These are phyloP conservation scores for Drechslerella stenobrocha DNA, from an alignment of 2,329 filamentous ascomycete genomes.

Conservation along the genomic window DNA sequence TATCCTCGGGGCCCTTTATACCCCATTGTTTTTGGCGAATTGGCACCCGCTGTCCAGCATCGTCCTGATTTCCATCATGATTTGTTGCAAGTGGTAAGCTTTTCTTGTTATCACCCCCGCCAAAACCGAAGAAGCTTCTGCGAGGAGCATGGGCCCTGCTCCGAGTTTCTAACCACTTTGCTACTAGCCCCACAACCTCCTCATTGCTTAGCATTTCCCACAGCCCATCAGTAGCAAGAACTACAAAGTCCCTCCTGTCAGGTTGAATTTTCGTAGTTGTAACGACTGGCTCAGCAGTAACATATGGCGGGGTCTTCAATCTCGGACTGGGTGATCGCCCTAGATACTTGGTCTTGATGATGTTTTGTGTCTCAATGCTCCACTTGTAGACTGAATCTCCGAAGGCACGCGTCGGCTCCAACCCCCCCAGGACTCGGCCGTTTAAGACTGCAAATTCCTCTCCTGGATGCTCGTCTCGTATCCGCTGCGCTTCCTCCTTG, in stretches of 20 bases:
- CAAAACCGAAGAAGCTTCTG: slow-evolving; percentile 67
- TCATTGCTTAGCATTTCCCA: slow-evolving; percentile 99
- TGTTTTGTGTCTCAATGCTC: slow-evolving; percentile 79
- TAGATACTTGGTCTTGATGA: slow-evolving; percentile 83
- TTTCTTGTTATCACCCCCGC: slow-evolving; percentile 59
- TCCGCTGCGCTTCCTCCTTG: slow-evolving; percentile 76
- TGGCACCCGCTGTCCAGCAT: slow-evolving; percentile 74
- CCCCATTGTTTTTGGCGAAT: slow-evolving; percentile 92
- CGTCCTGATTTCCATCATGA: slow-evolving; percentile 61
- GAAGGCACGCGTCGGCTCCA: slow-evolving; percentile 92
- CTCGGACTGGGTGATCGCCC: slow-evolving; percentile 74
- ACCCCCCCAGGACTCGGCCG: slow-evolving; percentile 83
- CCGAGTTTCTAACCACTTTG: slow-evolving; percentile 91
- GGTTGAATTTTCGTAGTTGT: slow-evolving; percentile 91
- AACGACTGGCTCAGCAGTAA: slow-evolving; percentile 91
- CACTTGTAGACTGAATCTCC: slow-evolving; percentile 98
- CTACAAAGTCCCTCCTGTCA: slow-evolving; percentile 87
- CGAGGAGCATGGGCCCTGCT: slow-evolving; percentile 54
- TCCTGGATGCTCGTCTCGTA: slow-evolving; percentile 83
- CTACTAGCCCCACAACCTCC: slow-evolving; percentile 93
- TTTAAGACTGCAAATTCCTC: slow-evolving; percentile 86
- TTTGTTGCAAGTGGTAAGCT: slow-evolving; percentile 66
- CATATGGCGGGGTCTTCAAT: slow-evolving; percentile 90
- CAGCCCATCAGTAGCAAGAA: slow-evolving; percentile 92
- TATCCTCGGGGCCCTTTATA: slow-evolving; percentile 70